A percentile compares a stretch with the other conserved stretches of the same genome.
These are phyloP conservation scores for Phytophthora citricola DNA, from an alignment of 352 stramenopile species.

Conservation along the genomic window DNA sequence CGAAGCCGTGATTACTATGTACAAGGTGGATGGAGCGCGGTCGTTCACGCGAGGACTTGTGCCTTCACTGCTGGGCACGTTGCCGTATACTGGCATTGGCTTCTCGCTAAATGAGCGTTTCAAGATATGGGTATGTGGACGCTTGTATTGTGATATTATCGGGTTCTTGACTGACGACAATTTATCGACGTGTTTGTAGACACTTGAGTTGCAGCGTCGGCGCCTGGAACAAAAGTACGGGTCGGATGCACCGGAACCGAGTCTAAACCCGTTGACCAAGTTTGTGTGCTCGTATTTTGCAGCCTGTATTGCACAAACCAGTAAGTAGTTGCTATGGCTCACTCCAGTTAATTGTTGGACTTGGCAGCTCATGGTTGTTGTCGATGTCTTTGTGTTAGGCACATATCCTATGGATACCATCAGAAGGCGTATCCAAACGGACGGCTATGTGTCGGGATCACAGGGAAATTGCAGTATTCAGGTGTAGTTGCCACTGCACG, in stretches of 20 bases:
- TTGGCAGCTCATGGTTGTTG: not conserved
- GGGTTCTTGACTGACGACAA: not conserved
- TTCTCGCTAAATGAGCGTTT: constrained; percentile 88
- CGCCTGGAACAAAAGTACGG: constrained; percentile 37
- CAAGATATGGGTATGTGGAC: constrained; percentile 68
- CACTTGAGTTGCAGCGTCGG: constrained; percentile 55
- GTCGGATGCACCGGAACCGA: constrained; percentile 30
- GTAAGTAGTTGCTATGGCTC: constrained; percentile 34
- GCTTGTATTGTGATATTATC: not conserved
- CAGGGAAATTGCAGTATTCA: constrained; percentile 64
- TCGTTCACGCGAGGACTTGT: constrained; percentile 78
- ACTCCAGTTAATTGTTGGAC: not conserved
- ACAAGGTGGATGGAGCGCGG: constrained; percentile 67
- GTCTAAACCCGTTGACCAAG: constrained; percentile 79
- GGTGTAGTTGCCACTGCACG: constrained; percentile 68
- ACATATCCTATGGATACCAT: constrained; percentile 91
- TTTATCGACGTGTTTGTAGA: constrained; percentile 26
- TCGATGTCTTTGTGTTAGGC: constrained; percentile 36
- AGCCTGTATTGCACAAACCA: constrained; percentile 84
- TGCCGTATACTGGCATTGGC: constrained; percentile 88
- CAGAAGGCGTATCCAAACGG: constrained; percentile 82
- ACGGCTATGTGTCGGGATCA: constrained; percentile 72
- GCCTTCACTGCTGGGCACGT: constrained; percentile 81
- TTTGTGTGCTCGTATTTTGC: constrained; percentile 87
- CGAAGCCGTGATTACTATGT: constrained; percentile 78